Base-by-base conservation (phyloP, 2,329 filamentous ascomycete species). In the Teratosphaeria zuluensis region DNA sequence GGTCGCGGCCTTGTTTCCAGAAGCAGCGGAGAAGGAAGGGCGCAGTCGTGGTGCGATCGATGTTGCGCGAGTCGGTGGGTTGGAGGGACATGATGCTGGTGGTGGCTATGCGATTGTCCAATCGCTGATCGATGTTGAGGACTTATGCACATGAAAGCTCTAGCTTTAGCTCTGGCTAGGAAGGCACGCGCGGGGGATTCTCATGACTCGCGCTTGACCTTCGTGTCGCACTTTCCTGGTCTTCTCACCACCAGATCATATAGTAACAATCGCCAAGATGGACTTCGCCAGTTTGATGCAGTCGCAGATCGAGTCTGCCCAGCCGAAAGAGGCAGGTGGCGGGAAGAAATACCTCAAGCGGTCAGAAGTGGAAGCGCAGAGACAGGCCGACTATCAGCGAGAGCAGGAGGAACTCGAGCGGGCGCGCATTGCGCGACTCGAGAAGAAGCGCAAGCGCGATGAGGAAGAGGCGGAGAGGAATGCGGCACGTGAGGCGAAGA, bases 251-350 rank as follows among this genome's bases (percentile, higher is more conserved):
- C 14, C 52, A 4, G 19, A 53, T 14, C 24, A 31, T n/a, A n/a
- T n/a, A 48, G 5, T 5, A 48, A 16, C 32, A 14, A 19, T 35
- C 8, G 4, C 19, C 54, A 55, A 3, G 46, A 99, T 99, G 94
- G 92, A 99, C 75, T 99, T 99, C 78, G 91, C 91, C 61, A 84
- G 90, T 38, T 79, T 99, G 54, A 95, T 99, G 90, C 85, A 89
- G 69, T 88, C 90, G 71, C 91, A 96, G 75, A 94, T 99, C 69
- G 84, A 89, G 56, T 58, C 66, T 48, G 64, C 66, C 3, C 38
- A 54, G 16, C 56, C 63, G 68, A 95, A 94, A 60, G 58, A 70
- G 48, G 73, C 76, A 68, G 74, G 24, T 19, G 19, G 24, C 6
- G 33, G 14, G 14, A 86, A 87, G 68, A 96, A 95, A 74, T 97